phyloP scores from a whole-genome alignment of 306 rosid species.

The Purshia tridentata region DNA sequence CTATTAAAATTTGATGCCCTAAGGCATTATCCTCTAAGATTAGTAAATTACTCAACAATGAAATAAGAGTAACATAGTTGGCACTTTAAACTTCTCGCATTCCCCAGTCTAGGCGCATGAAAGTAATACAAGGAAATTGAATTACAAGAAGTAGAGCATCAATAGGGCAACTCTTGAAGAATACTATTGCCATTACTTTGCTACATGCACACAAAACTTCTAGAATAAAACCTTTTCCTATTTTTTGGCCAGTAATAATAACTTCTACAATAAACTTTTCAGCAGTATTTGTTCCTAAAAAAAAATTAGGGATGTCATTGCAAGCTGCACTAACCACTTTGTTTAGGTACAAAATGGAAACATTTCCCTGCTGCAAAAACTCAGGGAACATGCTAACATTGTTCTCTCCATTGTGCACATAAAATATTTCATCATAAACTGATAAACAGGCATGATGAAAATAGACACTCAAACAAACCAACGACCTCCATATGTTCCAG shows the following conservation, averaged over 20 bases:
- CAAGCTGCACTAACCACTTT: background rate
- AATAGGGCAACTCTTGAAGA: background rate
- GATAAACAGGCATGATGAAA: background rate
- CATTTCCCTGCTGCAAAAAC: background rate
- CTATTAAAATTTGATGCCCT: background rate
- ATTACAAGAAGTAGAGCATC: background rate
- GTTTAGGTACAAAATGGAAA: background rate
- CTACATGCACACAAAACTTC: background rate
- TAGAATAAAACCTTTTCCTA: background rate
- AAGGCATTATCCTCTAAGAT: background rate
- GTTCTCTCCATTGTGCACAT: background rate
- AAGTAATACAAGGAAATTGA: background rate
- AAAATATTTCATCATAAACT: background rate
- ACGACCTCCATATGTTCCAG: background rate
- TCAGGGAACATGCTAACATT: background rate
- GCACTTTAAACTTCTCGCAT: background rate
- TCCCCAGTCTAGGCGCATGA: background rate
- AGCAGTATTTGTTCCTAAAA: background rate
- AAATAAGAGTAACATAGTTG: background rate
- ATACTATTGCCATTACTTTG: background rate
- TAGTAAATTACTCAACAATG: background rate
- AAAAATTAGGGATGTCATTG: background rate
- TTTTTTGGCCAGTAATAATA: background rate
- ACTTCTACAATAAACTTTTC: background rate
- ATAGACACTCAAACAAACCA: background rate